Evolutionary conservation across 225 moss, liverwort and hornwort species (phyloP), one percentile per base, ranked within the genome.

Genomic region (Ulota crispa): DNA sequence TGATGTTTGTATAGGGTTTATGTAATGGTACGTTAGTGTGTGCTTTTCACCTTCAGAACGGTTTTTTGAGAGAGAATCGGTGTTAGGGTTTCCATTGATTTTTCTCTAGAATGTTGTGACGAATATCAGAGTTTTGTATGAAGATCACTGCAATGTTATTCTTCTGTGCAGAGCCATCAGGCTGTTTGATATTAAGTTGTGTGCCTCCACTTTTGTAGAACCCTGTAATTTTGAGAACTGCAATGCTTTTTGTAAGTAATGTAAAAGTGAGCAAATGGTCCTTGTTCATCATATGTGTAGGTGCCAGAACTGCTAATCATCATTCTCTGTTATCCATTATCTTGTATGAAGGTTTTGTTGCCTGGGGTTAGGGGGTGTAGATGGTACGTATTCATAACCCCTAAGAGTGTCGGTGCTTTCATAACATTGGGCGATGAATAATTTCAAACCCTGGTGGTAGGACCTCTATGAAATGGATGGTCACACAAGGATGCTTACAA

Each of bases 1-100:
- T 62, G 72, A 82, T 62, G 61, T 82, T 76, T 87, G 84, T 84
- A 84, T 57, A 81, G 87, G 81, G 73, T 70, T 74, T 26, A 28
- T 81, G 69, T 43, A n/a, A 55, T 30, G 32, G 80, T 72, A 62
- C 47, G 9, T 26, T 54, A 77, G 52, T 65, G 47, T 70, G 15
- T 77, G 59, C 60, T 61, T 61, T 18, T 27, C 28, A 18, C 41
- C 53, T 66, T 42, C n/a, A 43, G 50, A 73, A 39, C 30, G 39
- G 66, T 39, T 79, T 24, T 42, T 50, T 50, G 6, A 50, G 41
- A 7, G 45, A 62, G 60, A 64, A 50, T 61, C n/a, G 53, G 2
- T 68, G 3, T 8, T 39, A 50, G 18, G 9, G 31, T 52, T 83
- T 69, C 8, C 5, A 37, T 21, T 41, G 41, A 5, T 18, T 31